Conservation (phyloP, 495 filamentous ascomycete species). For the Cetradonia linearis region DNA sequence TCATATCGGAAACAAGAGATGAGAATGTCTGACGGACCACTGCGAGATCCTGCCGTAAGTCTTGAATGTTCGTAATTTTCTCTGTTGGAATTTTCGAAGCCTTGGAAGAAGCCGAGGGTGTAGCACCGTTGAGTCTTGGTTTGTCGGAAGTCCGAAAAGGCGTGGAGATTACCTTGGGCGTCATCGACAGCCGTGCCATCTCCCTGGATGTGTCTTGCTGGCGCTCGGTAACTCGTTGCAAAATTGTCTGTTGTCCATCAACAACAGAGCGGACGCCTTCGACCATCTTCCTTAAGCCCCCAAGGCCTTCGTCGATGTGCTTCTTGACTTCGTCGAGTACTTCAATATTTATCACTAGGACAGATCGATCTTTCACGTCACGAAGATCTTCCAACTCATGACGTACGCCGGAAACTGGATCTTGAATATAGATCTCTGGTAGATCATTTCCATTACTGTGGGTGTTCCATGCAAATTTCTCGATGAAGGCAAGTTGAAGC, state of each 20-base stretch:
- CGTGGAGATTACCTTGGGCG: slow-evolving; percentile 42
- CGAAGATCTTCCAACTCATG: slow-evolving; percentile 89
- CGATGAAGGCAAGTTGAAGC: slow-evolving; percentile 94
- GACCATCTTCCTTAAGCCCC: slow-evolving; percentile 66
- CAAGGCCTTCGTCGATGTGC: slow-evolving; percentile 87
- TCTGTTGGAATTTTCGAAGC: slow-evolving; percentile 31
- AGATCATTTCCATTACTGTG: slow-evolving; percentile 87
- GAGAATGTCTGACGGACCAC: slow-evolving; percentile 89
- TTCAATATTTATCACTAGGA: slow-evolving; percentile 88
- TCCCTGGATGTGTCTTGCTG: slow-evolving; percentile 89
- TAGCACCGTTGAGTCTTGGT: slow-evolving; percentile 25
- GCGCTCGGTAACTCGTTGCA: slow-evolving; percentile 82
- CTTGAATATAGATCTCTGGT: slow-evolving; percentile 96
- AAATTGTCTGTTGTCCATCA: slow-evolving; percentile 63
- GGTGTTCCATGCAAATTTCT: slow-evolving; percentile 97
- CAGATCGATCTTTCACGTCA: slow-evolving; percentile 93
- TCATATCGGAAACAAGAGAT: slow-evolving; percentile 77
- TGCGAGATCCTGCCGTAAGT: slow-evolving; percentile 79
- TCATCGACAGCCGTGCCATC: slow-evolving; percentile 68
- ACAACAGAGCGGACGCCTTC: slow-evolving; percentile 71
- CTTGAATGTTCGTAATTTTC: slow-evolving; percentile 69
- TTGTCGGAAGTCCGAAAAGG: slow-evolving; percentile 27
- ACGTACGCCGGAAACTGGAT: slow-evolving; percentile 84
- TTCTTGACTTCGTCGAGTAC: slow-evolving; percentile 92
- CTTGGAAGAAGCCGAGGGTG: slow-evolving; percentile 12